phyloP scores from a whole-genome alignment of 2,329 filamentous ascomycete species.

The Beauveria medogensis region DNA sequence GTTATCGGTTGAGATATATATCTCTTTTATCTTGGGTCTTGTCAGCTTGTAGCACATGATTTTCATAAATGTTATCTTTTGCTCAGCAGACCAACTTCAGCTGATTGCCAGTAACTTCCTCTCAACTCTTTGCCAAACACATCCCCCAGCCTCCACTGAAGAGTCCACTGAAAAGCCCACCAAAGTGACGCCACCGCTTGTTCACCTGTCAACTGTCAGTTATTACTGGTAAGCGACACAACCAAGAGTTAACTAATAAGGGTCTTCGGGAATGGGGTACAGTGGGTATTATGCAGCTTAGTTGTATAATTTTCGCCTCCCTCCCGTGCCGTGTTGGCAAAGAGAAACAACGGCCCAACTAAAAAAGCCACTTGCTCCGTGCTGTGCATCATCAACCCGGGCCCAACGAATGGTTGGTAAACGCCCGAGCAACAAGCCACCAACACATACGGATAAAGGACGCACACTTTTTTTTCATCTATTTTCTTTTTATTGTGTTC shows the following conservation, averaged over 20 bases:
- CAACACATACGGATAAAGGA: not conserved
- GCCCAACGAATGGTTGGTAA: not conserved
- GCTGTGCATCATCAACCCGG: not conserved
- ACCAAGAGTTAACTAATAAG: not conserved
- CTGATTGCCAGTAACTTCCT: too few species aligned
- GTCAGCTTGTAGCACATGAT: not conserved
- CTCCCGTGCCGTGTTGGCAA: not conserved
- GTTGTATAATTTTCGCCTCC: not conserved
- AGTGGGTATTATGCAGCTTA: not conserved
- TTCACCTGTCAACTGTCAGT: too few species aligned
- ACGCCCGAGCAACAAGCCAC: not conserved
- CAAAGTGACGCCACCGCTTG: not conserved
- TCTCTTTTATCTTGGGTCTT: not conserved
- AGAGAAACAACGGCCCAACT: not conserved
- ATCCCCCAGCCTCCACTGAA: too few species aligned
- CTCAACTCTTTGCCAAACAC: too few species aligned
- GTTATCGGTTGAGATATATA: not conserved
- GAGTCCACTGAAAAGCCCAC: not conserved
- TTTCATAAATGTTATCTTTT: not conserved
- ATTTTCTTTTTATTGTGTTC: too few species aligned
- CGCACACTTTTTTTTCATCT: not conserved
- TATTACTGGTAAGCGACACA: too few species aligned
- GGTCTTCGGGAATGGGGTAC: not conserved
- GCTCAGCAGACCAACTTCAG: too few species aligned
- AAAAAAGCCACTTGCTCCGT: constrained; percentile 1